These are phyloP conservation scores for Kluyveromyces lactis DNA, from an alignment of 805 yeast species.

Conservation along the genomic window DNA sequence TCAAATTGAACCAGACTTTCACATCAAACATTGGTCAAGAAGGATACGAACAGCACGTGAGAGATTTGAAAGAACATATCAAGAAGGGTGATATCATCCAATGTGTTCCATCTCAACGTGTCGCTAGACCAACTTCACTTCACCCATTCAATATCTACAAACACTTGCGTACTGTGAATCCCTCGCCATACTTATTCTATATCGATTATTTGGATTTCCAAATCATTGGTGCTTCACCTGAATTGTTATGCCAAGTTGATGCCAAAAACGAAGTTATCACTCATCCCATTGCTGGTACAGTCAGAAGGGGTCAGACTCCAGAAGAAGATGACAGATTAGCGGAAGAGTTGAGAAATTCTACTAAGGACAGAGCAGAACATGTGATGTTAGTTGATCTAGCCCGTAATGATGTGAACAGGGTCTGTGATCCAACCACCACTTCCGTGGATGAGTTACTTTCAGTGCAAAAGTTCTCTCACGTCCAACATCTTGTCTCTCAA, in stretches of 20 bases:
- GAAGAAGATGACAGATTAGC: slow-evolving; percentile 91
- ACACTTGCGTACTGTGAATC: slow-evolving; percentile 91
- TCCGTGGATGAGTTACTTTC: slow-evolving; percentile 81
- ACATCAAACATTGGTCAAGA: slow-evolving; percentile 87
- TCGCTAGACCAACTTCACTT: slow-evolving; percentile 86
- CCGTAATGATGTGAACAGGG: slow-evolving; percentile 88
- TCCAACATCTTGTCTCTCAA: slow-evolving; percentile 91
- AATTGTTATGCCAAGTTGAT: slow-evolving; percentile 79
- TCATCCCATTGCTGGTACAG: slow-evolving; percentile 98
- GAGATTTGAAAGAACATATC: slow-evolving; percentile 68
- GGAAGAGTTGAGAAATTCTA: slow-evolving; percentile 56
- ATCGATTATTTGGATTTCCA: slow-evolving; percentile 89
- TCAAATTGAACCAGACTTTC: slow-evolving; percentile 58
- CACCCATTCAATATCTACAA: slow-evolving; percentile 96
- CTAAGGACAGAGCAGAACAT: slow-evolving; percentile 95
- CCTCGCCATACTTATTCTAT: slow-evolving; percentile 94
- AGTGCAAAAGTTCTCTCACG: slow-evolving; percentile 92
- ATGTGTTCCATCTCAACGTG: slow-evolving; percentile 97
- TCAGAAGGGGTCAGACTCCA: slow-evolving; percentile 77
- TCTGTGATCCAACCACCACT: slow-evolving; percentile 82
- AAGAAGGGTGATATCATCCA: slow-evolving; percentile 90
- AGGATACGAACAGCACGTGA: slow-evolving; percentile 84
- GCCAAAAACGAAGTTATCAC: slow-evolving; percentile 66
- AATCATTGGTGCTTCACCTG: slow-evolving; percentile 97
- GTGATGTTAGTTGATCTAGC: slow-evolving; percentile 98